Conservation (phyloP, 768 basidiomycete genomes). For the Lactifluus volemus region DNA sequence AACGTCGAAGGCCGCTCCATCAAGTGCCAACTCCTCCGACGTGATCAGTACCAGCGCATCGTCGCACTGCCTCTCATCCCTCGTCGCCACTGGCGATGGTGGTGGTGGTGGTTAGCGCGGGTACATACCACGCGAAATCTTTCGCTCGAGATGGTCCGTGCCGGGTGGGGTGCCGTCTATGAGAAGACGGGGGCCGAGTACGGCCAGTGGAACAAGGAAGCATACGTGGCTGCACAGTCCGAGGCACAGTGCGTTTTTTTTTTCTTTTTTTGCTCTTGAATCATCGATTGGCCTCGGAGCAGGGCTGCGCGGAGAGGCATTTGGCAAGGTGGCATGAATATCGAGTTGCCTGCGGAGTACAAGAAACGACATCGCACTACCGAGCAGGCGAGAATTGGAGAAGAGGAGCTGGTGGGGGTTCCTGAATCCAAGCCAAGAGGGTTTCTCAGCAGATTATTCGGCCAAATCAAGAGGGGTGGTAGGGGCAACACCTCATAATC, state of each 20-base stretch:
- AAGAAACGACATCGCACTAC: constrained; percentile 28
- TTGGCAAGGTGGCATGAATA: constrained; percentile 28
- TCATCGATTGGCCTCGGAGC: not conserved
- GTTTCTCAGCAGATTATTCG: not conserved
- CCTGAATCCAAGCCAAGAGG: not conserved
- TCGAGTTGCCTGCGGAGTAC: constrained; percentile 37
- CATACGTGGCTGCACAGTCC: constrained; percentile 50
- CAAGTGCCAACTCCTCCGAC: constrained; percentile 60
- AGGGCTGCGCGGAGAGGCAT: constrained; percentile 29
- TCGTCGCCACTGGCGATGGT: constrained; percentile 49
- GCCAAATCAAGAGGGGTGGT: not conserved
- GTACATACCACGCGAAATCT: constrained; percentile 31
- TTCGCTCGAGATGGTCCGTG: constrained; percentile 66
- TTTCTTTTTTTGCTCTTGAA: not conserved
- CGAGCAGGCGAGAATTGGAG: not conserved
- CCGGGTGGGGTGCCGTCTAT: constrained; percentile 72
- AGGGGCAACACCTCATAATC: not conserved
- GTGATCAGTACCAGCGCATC: constrained; percentile 79
- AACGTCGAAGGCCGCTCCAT: constrained; percentile 50
- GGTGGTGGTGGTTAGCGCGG: constrained; percentile 40
- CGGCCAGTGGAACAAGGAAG: constrained; percentile 56
- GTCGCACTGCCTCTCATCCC: constrained; percentile 57
- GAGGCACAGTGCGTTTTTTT: constrained; percentile 51
- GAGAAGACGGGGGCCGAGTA: constrained; percentile 74
- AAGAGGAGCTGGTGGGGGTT: not conserved